These are phyloP conservation scores for Berberis vulgaris DNA, from an alignment of 164 flowering plant species.

Conservation along the genomic window DNA sequence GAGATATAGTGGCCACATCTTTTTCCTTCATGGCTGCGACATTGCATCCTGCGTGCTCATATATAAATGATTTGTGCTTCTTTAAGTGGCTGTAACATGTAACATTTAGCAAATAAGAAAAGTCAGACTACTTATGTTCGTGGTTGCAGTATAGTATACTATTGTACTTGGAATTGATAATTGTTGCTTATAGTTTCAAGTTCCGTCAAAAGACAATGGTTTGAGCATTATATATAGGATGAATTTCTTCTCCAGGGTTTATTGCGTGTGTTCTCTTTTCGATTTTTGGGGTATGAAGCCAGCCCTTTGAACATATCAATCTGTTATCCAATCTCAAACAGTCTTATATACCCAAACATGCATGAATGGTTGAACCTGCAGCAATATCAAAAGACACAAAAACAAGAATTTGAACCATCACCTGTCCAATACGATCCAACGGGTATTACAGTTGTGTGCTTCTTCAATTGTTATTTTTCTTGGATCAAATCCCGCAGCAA, in stretches of 20 bases:
- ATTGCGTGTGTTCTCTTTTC: too few relatives aligned
- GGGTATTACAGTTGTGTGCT: slow-evolving; percentile 27
- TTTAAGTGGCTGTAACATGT: slow-evolving; percentile 26
- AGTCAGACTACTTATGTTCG: background rate
- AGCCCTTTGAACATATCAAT: too few relatives aligned
- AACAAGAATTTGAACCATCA: background rate
- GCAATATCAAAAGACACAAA: background rate
- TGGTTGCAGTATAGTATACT: background rate
- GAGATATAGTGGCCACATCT: slow-evolving; percentile 33
- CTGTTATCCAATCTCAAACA: background rate
- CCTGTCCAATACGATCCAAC: slow-evolving; percentile 48
- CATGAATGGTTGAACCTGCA: background rate
- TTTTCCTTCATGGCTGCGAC: slow-evolving; percentile 35
- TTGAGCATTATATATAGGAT: too few relatives aligned
- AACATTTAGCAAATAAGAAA: background rate
- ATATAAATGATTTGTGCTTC: slow-evolving; percentile 27
- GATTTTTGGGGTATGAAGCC: too few relatives aligned
- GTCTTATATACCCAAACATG: background rate
- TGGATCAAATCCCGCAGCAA: slow-evolving; percentile 37
- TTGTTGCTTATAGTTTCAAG: too few relatives aligned
- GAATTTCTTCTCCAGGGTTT: too few relatives aligned
- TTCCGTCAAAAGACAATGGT: too few relatives aligned
- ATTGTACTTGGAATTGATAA: background rate
- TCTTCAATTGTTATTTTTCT: slow-evolving; percentile 27
- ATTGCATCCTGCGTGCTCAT: slow-evolving; percentile 33